Base-by-base conservation (phyloP, 768 basidiomycete species). In the Vararia minispora region DNA sequence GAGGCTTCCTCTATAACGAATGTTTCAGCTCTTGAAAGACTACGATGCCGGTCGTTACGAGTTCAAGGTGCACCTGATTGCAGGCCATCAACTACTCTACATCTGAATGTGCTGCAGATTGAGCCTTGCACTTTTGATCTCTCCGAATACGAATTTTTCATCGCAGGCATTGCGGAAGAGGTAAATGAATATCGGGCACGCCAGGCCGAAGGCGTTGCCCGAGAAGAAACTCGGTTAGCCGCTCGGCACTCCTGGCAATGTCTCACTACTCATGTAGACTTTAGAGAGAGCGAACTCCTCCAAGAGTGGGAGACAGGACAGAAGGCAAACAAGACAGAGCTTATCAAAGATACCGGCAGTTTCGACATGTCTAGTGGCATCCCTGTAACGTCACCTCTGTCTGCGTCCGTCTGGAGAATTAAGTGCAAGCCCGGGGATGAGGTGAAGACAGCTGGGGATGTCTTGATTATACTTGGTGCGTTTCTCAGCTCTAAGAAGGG, bases 41-140 rank as follows among this genome's bases (percentile, higher is more conserved):
- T 77, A 76, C 39, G 67, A 75, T 45, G 61, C 68, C 0, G 76
- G 75, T 18, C 62, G 57, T 37, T 73, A 76, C 48, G 40, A 46
- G 25, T 74, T 76, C 50, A 60, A 72, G 61, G 72, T 71, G 31
- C 28, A 36, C 36, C n/a, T 25, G 17, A 34, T 37, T 13, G 14
- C 28, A 45, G n/a, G 30, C 47, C 34, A 52, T 46, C 32, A 28
- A 35, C n/a, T 52, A 43, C 47, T 40, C 23, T 14, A n/a, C 12
- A 5, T 6, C 21, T 23, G 27, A 21, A n/a, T 29, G 13, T 13
- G 1, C 35, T 37, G 12, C 31, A 75, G 66, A 64, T 78, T 28
- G 67, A 79, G 45, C 55, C 63, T 4, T 60, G 61, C 0, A 58
- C 54, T 1, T 74, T 82, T 45, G 76, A 73, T 7, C 69, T 79